Conservation (phyloP, 2,329 filamentous ascomycete species). For the Rugonectria rugulosa region DNA sequence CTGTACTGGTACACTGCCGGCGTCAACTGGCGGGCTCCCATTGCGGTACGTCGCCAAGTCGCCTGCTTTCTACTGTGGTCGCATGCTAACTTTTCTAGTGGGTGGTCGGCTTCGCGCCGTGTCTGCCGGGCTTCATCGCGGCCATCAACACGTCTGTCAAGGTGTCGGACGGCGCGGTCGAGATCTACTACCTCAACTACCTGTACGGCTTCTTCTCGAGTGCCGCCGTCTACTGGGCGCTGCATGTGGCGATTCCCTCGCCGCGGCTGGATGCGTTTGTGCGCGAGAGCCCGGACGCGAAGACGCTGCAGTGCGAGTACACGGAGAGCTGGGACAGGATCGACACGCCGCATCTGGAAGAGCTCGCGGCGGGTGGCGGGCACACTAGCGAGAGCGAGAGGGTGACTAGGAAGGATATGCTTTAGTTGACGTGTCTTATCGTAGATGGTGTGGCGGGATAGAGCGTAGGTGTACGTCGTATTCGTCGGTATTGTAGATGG, state of each 20-base stretch:
- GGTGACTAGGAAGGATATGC: background rate
- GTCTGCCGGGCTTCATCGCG: conserved; percentile 52
- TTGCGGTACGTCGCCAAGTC: conserved; percentile 42
- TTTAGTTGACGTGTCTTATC: too few relatives aligned
- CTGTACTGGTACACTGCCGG: conserved; percentile 52
- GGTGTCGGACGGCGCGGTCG: conserved; percentile 43
- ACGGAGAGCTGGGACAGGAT: conserved; percentile 44
- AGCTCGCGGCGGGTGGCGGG: background rate
- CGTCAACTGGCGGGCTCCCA: conserved; percentile 50
- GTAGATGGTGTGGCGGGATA: too few relatives aligned
- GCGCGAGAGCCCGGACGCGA: conserved; percentile 28
- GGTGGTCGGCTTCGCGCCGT: conserved; percentile 48
- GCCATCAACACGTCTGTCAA: conserved; percentile 45
- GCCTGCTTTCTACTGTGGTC: background rate
- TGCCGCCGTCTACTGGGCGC: conserved; percentile 8
- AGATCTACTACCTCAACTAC: too few relatives aligned
- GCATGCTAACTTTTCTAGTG: conserved; percentile 40
- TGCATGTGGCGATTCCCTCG: conserved; percentile 43
- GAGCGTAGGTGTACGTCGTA: too few relatives aligned
- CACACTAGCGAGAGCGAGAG: conserved; percentile 20
- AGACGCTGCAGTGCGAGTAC: conserved; percentile 40
- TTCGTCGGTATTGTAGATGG: too few relatives aligned
- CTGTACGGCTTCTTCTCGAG: too few relatives aligned
- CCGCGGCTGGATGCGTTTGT: conserved; percentile 41
- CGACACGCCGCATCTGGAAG: conserved; percentile 21